Conservation (phyloP, 2,329 filamentous ascomycete genomes). For the Arthrobotrys sphaeroides region DNA sequence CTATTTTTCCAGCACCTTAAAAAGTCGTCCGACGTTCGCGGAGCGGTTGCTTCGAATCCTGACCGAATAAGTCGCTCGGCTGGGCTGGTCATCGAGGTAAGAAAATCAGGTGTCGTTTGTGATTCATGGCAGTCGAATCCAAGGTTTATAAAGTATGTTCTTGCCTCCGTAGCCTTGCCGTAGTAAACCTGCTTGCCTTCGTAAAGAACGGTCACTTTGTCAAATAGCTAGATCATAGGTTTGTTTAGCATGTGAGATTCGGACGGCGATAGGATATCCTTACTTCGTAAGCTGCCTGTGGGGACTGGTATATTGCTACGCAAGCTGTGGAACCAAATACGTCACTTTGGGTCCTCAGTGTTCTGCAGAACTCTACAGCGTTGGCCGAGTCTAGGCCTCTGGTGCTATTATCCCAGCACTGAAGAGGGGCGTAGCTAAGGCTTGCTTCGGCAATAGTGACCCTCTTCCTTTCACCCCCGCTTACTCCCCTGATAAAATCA, state of each 20-base stretch:
- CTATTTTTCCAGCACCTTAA: constrained; percentile 66
- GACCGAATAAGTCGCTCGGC: constrained; percentile 68
- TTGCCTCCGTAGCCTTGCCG: constrained; percentile 71
- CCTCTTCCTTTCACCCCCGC: constrained; percentile 76
- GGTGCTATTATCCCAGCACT: constrained; percentile 77
- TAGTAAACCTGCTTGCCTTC: constrained; percentile 77
- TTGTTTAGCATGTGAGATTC: constrained; percentile 57
- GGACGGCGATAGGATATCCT: neutral
- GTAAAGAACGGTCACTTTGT: constrained; percentile 75
- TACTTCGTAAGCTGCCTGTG: constrained; percentile 62
- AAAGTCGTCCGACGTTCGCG: constrained; percentile 68
- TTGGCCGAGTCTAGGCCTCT: constrained; percentile 79
- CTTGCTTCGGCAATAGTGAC: constrained; percentile 72
- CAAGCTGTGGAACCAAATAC: constrained; percentile 72
- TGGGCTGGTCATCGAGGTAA: constrained; percentile 76
- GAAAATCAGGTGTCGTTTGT: constrained; percentile 70
- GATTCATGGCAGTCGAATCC: constrained; percentile 76
- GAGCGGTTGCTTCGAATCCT: constrained; percentile 69
- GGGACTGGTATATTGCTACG: constrained; percentile 79
- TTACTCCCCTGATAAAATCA: constrained; percentile 78
- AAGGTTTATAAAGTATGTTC: constrained; percentile 74
- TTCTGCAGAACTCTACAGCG: constrained; percentile 78
- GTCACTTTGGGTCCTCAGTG: constrained; percentile 73
- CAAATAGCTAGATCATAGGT: constrained; percentile 65
- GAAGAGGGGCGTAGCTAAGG: constrained; percentile 70